A percentile compares a stretch with the other conserved stretches of the same genome.
Conservation (phyloP, 495 filamentous ascomycete genomes). For the Terfezia boudieri region DNA sequence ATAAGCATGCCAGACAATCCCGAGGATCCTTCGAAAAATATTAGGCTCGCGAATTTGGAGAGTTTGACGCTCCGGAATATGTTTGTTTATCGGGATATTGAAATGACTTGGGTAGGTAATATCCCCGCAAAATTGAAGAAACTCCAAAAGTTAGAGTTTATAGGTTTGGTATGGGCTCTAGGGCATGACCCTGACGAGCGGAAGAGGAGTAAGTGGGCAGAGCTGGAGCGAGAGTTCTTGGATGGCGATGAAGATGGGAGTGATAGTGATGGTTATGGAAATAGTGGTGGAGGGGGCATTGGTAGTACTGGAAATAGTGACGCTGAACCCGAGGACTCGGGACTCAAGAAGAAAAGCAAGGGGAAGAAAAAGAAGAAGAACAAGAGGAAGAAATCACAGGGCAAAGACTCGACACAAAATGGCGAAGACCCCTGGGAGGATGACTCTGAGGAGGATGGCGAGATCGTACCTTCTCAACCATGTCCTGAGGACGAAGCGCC, state of each 20-base stretch:
- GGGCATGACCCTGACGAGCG: neutral
- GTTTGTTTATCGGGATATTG: conserved; percentile 5
- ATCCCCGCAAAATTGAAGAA: conserved; percentile 6
- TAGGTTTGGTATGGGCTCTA: conserved; percentile 7
- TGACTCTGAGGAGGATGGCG: neutral
- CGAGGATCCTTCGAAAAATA: conserved; percentile 4
- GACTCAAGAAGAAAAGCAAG: neutral
- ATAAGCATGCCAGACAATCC: conserved; percentile 2
- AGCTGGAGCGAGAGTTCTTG: neutral
- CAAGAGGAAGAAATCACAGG: neutral
- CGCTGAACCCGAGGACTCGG: too few species aligned
- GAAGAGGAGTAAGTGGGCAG: neutral
- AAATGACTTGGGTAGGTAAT: conserved; percentile 9
- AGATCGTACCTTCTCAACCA: too few species aligned
- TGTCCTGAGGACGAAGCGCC: neutral
- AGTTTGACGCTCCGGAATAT: conserved; percentile 4
- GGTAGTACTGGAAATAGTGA: too few species aligned
- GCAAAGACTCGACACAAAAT: neutral
- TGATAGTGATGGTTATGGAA: neutral
- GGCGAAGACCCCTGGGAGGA: neutral
- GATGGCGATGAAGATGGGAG: neutral
- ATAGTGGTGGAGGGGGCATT: too few species aligned
- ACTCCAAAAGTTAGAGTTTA: conserved; percentile 5
- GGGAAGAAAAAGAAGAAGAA: neutral
- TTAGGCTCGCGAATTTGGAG: conserved; percentile 1